phyloP scores from a whole-genome alignment of 352 stramenopile genomes.

The Pythium monospermum region DNA sequence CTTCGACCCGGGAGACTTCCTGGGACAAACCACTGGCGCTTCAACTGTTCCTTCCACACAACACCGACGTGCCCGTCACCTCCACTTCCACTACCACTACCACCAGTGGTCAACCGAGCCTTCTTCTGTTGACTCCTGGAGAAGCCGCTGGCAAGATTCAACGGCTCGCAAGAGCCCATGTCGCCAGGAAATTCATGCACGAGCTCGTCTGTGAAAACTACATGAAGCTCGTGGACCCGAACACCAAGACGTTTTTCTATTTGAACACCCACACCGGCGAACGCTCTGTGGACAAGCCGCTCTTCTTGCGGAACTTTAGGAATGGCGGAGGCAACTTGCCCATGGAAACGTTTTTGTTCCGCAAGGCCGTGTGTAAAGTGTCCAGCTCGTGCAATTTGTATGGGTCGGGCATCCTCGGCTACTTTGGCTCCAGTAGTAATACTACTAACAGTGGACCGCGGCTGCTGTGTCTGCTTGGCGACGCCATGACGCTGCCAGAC shows the following conservation, averaged over 20 bases:
- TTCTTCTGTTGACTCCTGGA: slow-evolving; percentile 19
- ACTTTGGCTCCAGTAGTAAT: slow-evolving; percentile 24
- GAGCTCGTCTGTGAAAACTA: slow-evolving; percentile 55
- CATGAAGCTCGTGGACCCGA: slow-evolving; percentile 67
- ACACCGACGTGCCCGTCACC: slow-evolving; percentile 14
- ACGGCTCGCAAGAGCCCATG: slow-evolving; percentile 29
- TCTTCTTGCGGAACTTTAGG: slow-evolving; percentile 41
- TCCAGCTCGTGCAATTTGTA: slow-evolving; percentile 37
- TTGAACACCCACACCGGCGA: slow-evolving; percentile 51
- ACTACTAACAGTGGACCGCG: background rate
- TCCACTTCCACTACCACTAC: background rate
- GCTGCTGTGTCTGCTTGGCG: slow-evolving; percentile 44
- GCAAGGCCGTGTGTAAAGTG: slow-evolving; percentile 58
- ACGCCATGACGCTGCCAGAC: slow-evolving; percentile 44
- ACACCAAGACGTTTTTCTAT: slow-evolving; percentile 58
- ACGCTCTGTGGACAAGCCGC: slow-evolving; percentile 33
- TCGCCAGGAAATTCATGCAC: slow-evolving; percentile 35
- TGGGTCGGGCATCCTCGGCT: slow-evolving; percentile 42
- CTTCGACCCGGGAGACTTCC: slow-evolving; percentile 49
- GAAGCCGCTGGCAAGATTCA: slow-evolving; percentile 54
- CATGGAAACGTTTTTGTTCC: slow-evolving; percentile 60
- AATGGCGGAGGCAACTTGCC: slow-evolving; percentile 40
- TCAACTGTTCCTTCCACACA: slow-evolving; percentile 30
- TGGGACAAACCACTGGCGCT: slow-evolving; percentile 53
- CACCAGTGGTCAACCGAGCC: too few species aligned